These are phyloP conservation scores for Oenanthe javanica DNA, from an alignment of 140 eudicot species.

Conservation along the genomic window DNA sequence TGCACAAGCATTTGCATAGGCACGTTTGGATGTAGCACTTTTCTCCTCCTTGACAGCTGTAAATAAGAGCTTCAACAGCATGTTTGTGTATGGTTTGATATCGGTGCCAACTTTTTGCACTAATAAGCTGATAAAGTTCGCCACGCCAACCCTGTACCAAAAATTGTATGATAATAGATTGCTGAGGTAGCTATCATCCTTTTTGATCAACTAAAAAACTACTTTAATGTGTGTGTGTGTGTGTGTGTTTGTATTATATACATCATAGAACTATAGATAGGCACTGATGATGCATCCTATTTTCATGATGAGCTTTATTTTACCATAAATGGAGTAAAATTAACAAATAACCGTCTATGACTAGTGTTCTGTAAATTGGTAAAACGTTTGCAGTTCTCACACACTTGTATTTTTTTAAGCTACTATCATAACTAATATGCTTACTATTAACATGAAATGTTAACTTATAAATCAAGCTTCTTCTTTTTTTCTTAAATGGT, in stretches of 20 bases:
- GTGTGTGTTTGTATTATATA: no score
- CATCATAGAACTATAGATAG: no score
- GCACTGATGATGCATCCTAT: neutral
- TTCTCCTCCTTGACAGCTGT: slow-evolving; percentile 81
- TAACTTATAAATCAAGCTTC: neutral
- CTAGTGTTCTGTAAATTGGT: neutral
- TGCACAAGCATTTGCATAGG: slow-evolving; percentile 97
- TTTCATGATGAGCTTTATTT: neutral
- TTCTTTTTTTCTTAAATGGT: no score
- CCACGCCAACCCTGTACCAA: slow-evolving; percentile 82
- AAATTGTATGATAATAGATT: slow-evolving; percentile 1
- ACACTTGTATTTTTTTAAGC: neutral
- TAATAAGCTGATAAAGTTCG: slow-evolving; percentile 71
- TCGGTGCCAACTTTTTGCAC: slow-evolving; percentile 77
- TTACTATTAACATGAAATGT: neutral
- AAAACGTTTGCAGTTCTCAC: neutral
- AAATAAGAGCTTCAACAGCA: slow-evolving; percentile 68
- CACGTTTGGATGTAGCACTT: slow-evolving; percentile 80
- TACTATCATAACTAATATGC: neutral
- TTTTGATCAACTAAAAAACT: neutral
- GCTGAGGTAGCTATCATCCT: neutral
- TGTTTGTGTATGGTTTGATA: slow-evolving; percentile 68
- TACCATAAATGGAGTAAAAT: neutral
- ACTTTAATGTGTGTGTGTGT: neutral
- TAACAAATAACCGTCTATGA: neutral